Percentiles rank a stretch among this genome's conserved stretches.
These are phyloP conservation scores for Straminergon stramineum DNA, from an alignment of 225 moss, liverwort and hornwort genomes.

Conservation along the genomic window DNA sequence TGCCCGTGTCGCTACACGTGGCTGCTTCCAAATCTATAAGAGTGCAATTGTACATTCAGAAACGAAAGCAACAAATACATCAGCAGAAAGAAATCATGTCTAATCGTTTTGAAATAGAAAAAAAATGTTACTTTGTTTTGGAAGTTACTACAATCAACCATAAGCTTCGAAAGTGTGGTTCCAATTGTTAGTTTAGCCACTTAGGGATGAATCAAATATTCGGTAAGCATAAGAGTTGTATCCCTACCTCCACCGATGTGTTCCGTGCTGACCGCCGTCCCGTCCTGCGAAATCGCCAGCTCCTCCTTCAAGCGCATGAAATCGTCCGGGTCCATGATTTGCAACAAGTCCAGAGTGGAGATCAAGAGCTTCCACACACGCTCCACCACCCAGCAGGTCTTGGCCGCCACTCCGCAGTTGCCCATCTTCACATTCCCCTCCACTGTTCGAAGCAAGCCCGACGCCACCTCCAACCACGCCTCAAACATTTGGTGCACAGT, in stretches of 20 bases:
- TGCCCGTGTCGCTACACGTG: not conserved
- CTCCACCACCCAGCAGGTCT: constrained; percentile 71
- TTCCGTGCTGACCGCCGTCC: constrained; percentile 22
- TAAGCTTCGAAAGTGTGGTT: not conserved
- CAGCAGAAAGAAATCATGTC: not conserved
- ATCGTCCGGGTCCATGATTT: constrained; percentile 85
- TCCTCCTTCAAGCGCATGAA: constrained; percentile 76
- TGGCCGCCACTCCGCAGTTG: constrained; percentile 49
- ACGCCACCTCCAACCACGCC: constrained; percentile 68
- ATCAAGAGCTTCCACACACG: constrained; percentile 80
- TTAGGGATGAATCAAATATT: not conserved
- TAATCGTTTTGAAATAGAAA: not conserved
- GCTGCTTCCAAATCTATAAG: not conserved
- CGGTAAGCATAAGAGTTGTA: not conserved
- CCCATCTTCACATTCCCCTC: constrained; percentile 36
- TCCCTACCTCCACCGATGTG: constrained; percentile 32
- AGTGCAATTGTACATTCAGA: not conserved
- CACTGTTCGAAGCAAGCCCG: constrained; percentile 42
- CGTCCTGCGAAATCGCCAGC: constrained; percentile 45
- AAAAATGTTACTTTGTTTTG: too few relatives aligned
- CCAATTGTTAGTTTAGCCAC: not conserved
- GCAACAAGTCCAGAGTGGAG: constrained; percentile 58
- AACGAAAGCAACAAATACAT: not conserved
- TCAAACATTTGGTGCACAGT: constrained; percentile 85
- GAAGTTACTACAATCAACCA: not conserved